A percentile compares a stretch with the other conserved stretches of the same genome.
Conservation (phyloP, 352 stramenopile genomes). For the Phytophthora pinifolia region DNA sequence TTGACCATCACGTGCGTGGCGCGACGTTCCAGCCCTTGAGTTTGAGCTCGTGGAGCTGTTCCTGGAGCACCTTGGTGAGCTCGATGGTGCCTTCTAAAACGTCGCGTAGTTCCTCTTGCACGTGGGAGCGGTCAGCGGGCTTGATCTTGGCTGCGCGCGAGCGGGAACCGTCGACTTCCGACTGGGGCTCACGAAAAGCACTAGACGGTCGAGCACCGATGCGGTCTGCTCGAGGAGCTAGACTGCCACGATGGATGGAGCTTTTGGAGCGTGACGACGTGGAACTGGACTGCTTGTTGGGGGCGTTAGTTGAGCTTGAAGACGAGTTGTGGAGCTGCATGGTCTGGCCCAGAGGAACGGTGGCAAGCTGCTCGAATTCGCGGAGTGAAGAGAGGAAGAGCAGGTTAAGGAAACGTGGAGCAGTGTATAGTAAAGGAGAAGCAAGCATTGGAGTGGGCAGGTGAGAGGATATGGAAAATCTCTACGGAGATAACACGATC, state of each 20-base stretch:
- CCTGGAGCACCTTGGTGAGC: conserved; percentile 68
- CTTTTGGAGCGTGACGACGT: not conserved
- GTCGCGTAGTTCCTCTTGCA: conserved; percentile 72
- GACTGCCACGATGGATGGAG: conserved; percentile 6
- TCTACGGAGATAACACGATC: conserved; percentile 68
- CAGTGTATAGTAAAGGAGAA: conserved; percentile 1
- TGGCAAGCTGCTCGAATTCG: conserved; percentile 74
- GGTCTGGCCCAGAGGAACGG: conserved; percentile 55
- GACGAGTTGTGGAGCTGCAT: conserved; percentile 21
- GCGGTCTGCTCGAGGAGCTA: conserved; percentile 9
- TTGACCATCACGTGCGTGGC: conserved; percentile 6
- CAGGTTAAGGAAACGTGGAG: conserved; percentile 43
- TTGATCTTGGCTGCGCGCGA: conserved; percentile 28
- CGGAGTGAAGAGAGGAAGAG: conserved; percentile 39
- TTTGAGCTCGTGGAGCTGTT: conserved; percentile 80
- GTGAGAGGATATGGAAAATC: conserved; percentile 71
- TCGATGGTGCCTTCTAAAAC: conserved; percentile 67
- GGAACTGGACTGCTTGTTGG: not conserved
- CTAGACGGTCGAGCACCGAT: conserved; percentile 10
- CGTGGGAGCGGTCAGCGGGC: conserved; percentile 46
- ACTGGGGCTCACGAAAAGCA: conserved; percentile 11
- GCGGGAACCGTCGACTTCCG: conserved; percentile 9
- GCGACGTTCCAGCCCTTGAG: conserved; percentile 79
- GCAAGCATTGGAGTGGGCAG: not conserved
- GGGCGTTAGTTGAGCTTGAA: not conserved